phyloP scores from a whole-genome alignment of 306 rosid genomes.

The Fragaria vesca region DNA sequence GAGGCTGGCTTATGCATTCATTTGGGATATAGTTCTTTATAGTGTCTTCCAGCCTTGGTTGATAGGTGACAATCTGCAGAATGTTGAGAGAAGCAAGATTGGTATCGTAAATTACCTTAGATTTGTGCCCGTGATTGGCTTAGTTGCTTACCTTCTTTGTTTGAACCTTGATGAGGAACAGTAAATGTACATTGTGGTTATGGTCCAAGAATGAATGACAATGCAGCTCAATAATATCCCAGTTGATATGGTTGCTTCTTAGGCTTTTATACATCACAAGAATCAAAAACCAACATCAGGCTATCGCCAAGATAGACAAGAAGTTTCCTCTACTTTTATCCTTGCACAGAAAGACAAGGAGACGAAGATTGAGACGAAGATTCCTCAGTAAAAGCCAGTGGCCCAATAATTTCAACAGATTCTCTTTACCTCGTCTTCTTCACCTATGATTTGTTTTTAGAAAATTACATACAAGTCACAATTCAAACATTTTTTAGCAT shows the following conservation, averaged over 20 bases:
- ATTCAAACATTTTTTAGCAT: no score
- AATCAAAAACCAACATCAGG: neutral
- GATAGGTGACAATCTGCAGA: constrained; percentile 75
- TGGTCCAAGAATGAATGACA: neutral
- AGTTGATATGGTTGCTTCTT: neutral
- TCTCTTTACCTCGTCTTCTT: neutral
- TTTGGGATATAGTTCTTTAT: constrained; percentile 89
- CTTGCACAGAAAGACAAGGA: neutral
- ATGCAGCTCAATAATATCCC: neutral
- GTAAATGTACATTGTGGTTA: constrained; percentile 2
- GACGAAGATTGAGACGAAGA: constrained; percentile 8
- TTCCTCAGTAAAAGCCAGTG: constrained; percentile 1
- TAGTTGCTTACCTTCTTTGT: constrained; percentile 67
- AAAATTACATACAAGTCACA: no score
- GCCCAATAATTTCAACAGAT: neutral
- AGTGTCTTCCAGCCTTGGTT: constrained; percentile 87
- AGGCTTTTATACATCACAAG: neutral
- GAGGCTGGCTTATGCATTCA: constrained; percentile 88
- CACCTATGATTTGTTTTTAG: no score
- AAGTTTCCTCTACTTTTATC: neutral
- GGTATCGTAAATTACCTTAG: constrained; percentile 55
- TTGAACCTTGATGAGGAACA: constrained; percentile 50
- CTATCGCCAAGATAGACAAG: neutral
- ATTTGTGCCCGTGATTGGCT: constrained; percentile 77
- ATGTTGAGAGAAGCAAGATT: constrained; percentile 54